Base-by-base conservation (phyloP, 2,329 filamentous ascomycete species). In the Colletotrichum endophyticum region DNA sequence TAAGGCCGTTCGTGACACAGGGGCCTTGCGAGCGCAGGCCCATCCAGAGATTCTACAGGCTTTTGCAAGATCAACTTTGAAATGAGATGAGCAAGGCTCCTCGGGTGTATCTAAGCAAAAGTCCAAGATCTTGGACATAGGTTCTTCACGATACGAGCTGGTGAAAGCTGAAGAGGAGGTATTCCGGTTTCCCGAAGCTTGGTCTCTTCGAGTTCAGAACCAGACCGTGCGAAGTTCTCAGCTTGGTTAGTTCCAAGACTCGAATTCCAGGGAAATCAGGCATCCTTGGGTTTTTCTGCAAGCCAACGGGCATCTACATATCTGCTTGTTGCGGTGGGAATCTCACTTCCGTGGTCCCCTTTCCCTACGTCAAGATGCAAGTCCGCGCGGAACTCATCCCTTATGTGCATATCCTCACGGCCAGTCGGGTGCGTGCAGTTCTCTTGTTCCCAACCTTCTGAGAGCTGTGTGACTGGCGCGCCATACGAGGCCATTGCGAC, bases 401-500 rank as follows among this genome's bases (percentile, higher is more conserved):
- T 25, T 62, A 72, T 53, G 30, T 16, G 36, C 36, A 44, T 34
- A 59, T 22, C 39, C 12, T 44, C 56, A n/a, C 61, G 74, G 53
- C 59, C 57, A 66, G 28, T 66, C 77, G 77, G 77, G 59, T 73
- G 57, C 49, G 61, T 68, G 75, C 77, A 78, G 59, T n/a, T 53
- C 34, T 61, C 8, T 57, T 39, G 39, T 70, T 66, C 44, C 56
- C 76, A 66, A 71, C 53, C 34, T 57, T 74, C 73, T 71, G 66
- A 68, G 44, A 66, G 56, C 25, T 68, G 74, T 71, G 32, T 34
- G 32, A 74, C 78, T 77, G 63, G 64, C 69, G 28, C 63, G 70
- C 74, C 83, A 83, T 85, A 84, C 84, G 83, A 85, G 83, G 80
- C 79, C 81, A 79, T 82, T 79, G 83, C 82, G 83, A 83, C 79